Evolutionary conservation across 2,329 filamentous ascomycete genomes (phyloP).

Genomic region (Paecilomyces dactylethromorphus): DNA sequence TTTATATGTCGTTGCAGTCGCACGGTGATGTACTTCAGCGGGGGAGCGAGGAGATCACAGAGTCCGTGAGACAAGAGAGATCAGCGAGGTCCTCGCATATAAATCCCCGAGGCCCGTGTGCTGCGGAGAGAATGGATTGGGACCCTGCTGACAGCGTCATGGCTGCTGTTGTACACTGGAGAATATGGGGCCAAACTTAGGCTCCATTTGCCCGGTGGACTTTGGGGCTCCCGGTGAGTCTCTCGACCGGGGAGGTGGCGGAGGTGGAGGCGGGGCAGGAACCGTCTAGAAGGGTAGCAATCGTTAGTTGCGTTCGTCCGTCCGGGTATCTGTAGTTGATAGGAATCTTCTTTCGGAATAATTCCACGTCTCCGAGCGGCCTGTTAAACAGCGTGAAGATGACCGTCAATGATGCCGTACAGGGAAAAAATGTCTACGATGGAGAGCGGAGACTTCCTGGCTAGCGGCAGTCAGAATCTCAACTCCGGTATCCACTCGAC

Average conservation of each 20-base stretch:
- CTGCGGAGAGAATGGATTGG: neutral
- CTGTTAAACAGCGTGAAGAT: neutral
- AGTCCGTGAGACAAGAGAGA: neutral
- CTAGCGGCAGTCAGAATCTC: neutral
- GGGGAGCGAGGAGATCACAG: neutral
- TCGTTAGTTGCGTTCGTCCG: neutral
- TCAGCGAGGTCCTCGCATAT: neutral
- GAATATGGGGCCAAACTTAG: neutral
- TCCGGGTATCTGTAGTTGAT: neutral
- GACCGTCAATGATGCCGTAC: neutral
- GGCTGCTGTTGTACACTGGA: neutral
- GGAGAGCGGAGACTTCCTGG: neutral
- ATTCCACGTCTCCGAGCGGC: neutral
- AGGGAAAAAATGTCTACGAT: neutral
- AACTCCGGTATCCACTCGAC: no score
- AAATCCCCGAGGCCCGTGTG: neutral
- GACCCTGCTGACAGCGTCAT: neutral
- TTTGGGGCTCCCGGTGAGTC: neutral
- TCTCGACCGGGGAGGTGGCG: neutral
- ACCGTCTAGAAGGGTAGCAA: neutral
- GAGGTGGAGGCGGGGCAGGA: neutral
- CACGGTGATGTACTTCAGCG: neutral
- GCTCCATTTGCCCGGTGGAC: slow-evolving; percentile 8
- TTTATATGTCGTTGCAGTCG: neutral
- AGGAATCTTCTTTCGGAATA: neutral